A percentile compares a stretch with the other conserved stretches of the same genome.
Conservation (phyloP, 208 protist species). For the Endotrypanum monterogeii region DNA sequence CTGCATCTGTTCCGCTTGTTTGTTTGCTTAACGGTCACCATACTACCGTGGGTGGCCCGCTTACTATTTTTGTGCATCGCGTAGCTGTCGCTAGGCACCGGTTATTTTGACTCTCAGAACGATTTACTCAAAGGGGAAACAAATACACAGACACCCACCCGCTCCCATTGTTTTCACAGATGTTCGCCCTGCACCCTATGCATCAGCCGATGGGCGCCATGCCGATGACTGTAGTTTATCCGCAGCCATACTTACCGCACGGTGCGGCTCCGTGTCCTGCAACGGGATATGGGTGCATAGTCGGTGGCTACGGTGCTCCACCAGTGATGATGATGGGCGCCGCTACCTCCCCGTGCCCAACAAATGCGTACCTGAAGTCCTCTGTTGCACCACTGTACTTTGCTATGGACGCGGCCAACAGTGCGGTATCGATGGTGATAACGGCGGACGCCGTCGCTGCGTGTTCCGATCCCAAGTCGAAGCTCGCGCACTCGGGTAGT, state of each 20-base stretch:
- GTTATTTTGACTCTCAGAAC: not conserved
- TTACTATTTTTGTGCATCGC: not conserved
- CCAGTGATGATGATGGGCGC: conserved; percentile 16
- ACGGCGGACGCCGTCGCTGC: not conserved
- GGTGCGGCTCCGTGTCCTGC: conserved; percentile 4
- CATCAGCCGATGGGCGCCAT: conserved; percentile 19
- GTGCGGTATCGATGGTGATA: not conserved
- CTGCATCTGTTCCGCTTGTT: not conserved
- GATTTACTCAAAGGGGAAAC: not conserved
- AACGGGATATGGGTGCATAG: conserved; percentile 16
- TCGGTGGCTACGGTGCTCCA: conserved; percentile 15
- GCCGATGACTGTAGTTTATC: conserved; percentile 24
- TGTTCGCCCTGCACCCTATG: conserved; percentile 16
- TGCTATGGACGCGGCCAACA: conserved; percentile 16
- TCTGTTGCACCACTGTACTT: conserved; percentile 26
- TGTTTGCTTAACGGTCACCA: not conserved
- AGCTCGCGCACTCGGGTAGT: conserved; percentile 30
- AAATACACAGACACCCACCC: not conserved
- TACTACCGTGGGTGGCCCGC: not conserved
- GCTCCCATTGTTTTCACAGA: conserved; percentile 1
- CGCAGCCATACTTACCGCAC: conserved; percentile 24
- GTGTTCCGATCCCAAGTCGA: conserved; percentile 8
- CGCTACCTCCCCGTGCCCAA: conserved; percentile 1
- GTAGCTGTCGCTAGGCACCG: not conserved
- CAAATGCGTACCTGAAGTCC: conserved; percentile 15